These are phyloP conservation scores for Amanita jacksonii DNA, from an alignment of 768 basidiomycete genomes.

Conservation along the genomic window DNA sequence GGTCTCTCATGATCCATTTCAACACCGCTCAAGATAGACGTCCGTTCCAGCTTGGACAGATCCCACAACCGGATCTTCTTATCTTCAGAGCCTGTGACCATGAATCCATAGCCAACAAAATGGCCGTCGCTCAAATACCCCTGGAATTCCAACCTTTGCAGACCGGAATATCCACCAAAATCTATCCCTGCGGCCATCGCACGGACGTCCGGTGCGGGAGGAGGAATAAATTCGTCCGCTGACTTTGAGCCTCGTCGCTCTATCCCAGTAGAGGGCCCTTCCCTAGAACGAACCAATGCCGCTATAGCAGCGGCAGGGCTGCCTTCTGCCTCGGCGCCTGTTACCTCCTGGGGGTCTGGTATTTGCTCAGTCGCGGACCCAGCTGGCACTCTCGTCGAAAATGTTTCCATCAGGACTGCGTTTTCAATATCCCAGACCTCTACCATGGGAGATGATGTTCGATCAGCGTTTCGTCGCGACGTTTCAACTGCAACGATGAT, in stretches of 20 bases:
- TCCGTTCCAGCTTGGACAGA: slow-evolving; percentile 59
- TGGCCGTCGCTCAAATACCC: slow-evolving; percentile 29
- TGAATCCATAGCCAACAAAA: slow-evolving; percentile 48
- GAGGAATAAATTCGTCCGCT: slow-evolving; percentile 26
- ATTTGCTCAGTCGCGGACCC: slow-evolving; percentile 36
- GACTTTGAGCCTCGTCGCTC: slow-evolving; percentile 19
- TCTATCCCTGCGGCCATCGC: slow-evolving; percentile 65
- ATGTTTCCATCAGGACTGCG: slow-evolving; percentile 70
- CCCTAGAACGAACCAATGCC: slow-evolving; percentile 64
- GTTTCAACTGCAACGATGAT: slow-evolving; percentile 75
- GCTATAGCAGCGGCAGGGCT: slow-evolving; percentile 71
- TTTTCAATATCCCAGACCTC: slow-evolving; percentile 95
- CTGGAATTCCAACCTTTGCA: slow-evolving; percentile 42
- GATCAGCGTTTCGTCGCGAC: slow-evolving; percentile 30
- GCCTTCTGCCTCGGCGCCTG: slow-evolving; percentile 46
- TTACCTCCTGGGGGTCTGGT: slow-evolving; percentile 43
- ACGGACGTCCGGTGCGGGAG: slow-evolving; percentile 58
- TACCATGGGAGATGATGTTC: slow-evolving; percentile 42
- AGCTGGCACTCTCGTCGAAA: slow-evolving; percentile 39
- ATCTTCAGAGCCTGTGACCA: slow-evolving; percentile 89
- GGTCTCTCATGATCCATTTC: slow-evolving; percentile 72
- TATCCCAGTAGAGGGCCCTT: slow-evolving; percentile 18
- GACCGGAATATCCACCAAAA: slow-evolving; percentile 59
- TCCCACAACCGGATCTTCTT: slow-evolving; percentile 86
- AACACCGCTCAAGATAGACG: slow-evolving; percentile 69